Evolutionary conservation across 2,329 filamentous ascomycete genomes (phyloP).

Genomic region (Akanthomyces dipterigenus): DNA sequence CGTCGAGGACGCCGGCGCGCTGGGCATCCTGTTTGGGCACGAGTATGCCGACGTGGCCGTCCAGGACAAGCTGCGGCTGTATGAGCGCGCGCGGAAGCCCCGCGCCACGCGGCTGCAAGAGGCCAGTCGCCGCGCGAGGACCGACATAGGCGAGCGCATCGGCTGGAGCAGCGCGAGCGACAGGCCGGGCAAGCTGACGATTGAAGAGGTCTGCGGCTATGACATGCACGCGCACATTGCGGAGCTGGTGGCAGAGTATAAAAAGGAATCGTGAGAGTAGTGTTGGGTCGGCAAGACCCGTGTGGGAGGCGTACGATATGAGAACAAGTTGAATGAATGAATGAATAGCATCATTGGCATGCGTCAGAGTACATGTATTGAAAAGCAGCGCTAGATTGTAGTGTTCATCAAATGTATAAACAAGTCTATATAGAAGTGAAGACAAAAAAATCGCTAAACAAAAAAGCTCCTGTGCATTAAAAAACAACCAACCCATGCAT

Average conservation of each 20-base stretch:
- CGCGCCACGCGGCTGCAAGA: conserved; percentile 44
- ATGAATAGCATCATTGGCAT: not conserved
- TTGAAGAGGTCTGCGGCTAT: conserved; percentile 55
- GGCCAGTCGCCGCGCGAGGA: conserved; percentile 42
- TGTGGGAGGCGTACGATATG: too few relatives aligned
- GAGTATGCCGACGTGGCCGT: conserved; percentile 33
- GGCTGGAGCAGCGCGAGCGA: conserved; percentile 50
- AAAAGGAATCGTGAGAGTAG: not conserved
- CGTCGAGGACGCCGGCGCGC: conserved; percentile 54
- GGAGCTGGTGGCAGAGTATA: conserved; percentile 1
- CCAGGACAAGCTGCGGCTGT: conserved; percentile 35
- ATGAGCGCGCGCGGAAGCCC: conserved; percentile 41
- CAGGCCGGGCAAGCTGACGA: conserved; percentile 48
- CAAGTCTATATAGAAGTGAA: not conserved
- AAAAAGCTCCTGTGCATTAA: conserved; percentile 10
- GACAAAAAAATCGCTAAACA: not conserved
- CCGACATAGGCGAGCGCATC: conserved; percentile 50
- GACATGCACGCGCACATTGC: conserved; percentile 19
- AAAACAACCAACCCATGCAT: conserved; percentile 30
- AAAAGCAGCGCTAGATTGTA: not conserved
- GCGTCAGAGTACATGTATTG: not conserved
- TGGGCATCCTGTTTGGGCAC: conserved; percentile 50
- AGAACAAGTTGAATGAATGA: too few relatives aligned
- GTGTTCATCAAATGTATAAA: not conserved
- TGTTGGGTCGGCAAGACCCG: too few relatives aligned